Conservation (phyloP, 2,329 filamentous ascomycete species). For the Xylaria sp. region DNA sequence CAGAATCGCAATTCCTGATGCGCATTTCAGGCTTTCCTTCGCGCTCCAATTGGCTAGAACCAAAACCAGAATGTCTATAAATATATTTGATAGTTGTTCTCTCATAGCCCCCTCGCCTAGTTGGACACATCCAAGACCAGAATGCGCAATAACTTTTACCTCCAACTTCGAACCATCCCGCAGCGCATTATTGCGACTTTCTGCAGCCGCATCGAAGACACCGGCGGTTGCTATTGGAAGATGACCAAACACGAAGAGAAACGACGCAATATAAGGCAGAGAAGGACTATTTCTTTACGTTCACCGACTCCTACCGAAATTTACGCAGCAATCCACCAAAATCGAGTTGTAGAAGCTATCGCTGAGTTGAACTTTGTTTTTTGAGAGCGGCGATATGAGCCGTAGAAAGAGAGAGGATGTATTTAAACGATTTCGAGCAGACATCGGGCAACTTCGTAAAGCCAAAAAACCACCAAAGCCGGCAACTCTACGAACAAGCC, state of each 20-base stretch:
- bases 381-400: not conserved
- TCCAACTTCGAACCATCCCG: not conserved
- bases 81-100: not conserved
- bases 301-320: no score
- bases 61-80: slow-evolving; percentile 11
- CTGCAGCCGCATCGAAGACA: not conserved
- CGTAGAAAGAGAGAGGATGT: not conserved
- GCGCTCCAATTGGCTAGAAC: not conserved
- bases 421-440: not conserved
- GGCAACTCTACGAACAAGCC: not conserved
- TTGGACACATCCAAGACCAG: not conserved
- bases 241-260: not conserved
- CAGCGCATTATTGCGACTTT: not conserved
- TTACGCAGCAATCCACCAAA: not conserved
- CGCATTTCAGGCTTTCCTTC: not conserved
- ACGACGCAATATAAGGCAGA: no score
- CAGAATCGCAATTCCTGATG: not conserved
- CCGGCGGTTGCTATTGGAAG: not conserved
- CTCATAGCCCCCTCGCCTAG: not conserved
- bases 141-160: not conserved
- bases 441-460: not conserved
- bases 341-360: not conserved
- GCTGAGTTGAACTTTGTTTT: not conserved
- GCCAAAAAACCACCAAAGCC: not conserved
- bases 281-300: no score